Conservation (phyloP, 495 filamentous ascomycete species). For the Evernia prunastri region DNA sequence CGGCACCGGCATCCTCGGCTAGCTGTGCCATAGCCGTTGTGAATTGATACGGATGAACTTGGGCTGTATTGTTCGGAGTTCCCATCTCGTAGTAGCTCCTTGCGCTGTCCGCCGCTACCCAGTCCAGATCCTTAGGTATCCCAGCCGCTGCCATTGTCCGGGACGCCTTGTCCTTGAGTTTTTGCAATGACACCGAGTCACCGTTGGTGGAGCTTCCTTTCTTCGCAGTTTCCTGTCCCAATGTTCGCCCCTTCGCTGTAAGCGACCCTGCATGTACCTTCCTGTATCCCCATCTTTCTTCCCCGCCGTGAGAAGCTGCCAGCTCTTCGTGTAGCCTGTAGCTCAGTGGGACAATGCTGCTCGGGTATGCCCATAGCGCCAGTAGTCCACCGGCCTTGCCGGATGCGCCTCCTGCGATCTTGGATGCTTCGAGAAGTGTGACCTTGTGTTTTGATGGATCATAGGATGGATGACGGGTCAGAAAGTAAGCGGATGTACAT, state of each 20-base stretch:
- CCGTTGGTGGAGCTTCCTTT: slow-evolving; percentile 28
- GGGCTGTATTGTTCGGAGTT: slow-evolving; percentile 68
- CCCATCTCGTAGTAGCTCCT: slow-evolving; percentile 79
- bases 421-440: slow-evolving; percentile 81
- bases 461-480: slow-evolving; percentile 82
- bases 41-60: slow-evolving; percentile 91
- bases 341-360: slow-evolving; percentile 75
- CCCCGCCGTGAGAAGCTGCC: slow-evolving; percentile 77
- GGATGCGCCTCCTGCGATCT: slow-evolving; percentile 85
- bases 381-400: slow-evolving; percentile 93
- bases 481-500: slow-evolving; percentile 85
- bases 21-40: slow-evolving; percentile 81
- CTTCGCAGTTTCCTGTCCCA: slow-evolving; percentile 29
- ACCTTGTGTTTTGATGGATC: slow-evolving; percentile 68
- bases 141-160: slow-evolving; percentile 52
- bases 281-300: slow-evolving; percentile 82
- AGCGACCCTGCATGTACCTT: slow-evolving; percentile 70
- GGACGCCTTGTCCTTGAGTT: slow-evolving; percentile 56
- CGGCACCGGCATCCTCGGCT: slow-evolving; percentile 66
- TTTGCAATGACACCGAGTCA: slow-evolving; percentile 55
- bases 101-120: slow-evolving; percentile 65
- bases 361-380: slow-evolving; percentile 88
- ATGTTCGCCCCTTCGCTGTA: slow-evolving; percentile 47
- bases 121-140: slow-evolving; percentile 77
- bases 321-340: slow-evolving; percentile 78